These are phyloP conservation scores for Telfairia occidentalis DNA, from an alignment of 331 rosid species.

Conservation along the genomic window DNA sequence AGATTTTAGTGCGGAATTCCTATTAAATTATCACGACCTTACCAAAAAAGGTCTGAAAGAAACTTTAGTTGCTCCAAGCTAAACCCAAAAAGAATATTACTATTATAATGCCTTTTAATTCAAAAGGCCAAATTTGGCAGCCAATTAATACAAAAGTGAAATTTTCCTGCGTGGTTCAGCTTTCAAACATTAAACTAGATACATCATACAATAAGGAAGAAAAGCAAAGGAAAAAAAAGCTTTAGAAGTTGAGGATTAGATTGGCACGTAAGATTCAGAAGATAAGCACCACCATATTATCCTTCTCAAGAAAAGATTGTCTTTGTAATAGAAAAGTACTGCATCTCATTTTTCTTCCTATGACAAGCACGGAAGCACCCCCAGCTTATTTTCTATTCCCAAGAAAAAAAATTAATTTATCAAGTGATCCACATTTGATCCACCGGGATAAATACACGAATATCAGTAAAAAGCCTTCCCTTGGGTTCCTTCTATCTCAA, in stretches of 20 bases:
- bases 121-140: not conserved
- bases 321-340: not conserved
- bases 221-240: not conserved
- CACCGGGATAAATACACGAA: not conserved
- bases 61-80: not conserved
- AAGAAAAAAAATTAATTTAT: not conserved
- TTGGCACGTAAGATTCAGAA: not conserved
- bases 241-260: not conserved
- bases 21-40: not conserved
- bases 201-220: not conserved
- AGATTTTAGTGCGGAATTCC: not conserved
- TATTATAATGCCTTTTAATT: not conserved
- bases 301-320: not conserved
- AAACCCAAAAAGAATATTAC: not conserved
- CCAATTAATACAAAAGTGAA: not conserved
- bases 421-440: not conserved
- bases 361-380: not conserved
- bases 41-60: not conserved
- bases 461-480: not conserved
- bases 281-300: not conserved
- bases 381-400: not conserved
- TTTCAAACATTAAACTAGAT: not conserved
- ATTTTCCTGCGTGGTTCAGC: not conserved
- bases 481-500: not conserved
- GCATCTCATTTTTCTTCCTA: not conserved